Evolutionary conservation across 2,329 filamentous ascomycete species (phyloP).

Genomic region (Colletotrichum scovillei): DNA sequence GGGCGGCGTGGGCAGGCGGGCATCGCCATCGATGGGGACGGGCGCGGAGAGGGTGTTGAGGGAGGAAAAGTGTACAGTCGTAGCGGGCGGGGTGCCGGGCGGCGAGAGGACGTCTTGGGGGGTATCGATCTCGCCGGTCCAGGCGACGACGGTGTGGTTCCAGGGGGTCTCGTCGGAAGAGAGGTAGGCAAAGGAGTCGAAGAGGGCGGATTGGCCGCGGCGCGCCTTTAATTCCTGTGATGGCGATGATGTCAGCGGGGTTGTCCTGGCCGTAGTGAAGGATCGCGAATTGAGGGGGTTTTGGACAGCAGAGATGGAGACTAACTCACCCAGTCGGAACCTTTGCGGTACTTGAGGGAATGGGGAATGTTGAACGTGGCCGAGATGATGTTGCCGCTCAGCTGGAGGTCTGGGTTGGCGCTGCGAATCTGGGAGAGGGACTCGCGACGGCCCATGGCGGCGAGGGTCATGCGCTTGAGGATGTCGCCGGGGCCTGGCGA

Average conservation of each 20-base stretch:
- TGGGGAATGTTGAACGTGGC: conserved; percentile 74
- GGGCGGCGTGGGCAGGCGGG: conserved; percentile 66
- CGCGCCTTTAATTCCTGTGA: conserved; percentile 78
- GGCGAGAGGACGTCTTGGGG: conserved; percentile 57
- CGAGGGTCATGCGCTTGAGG: conserved; percentile 55
- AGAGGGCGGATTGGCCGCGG: conserved; percentile 89
- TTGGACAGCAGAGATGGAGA: no score
- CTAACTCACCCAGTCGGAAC: conserved; percentile 68
- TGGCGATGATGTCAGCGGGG: conserved; percentile 28
- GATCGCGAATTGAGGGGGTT: not conserved
- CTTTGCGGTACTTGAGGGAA: conserved; percentile 67
- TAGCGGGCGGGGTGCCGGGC: conserved; percentile 59
- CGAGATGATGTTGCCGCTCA: conserved; percentile 75
- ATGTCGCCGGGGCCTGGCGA: conserved; percentile 45
- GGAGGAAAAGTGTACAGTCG: conserved; percentile 63
- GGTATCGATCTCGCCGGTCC: conserved; percentile 87
- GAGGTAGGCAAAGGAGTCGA: conserved; percentile 90
- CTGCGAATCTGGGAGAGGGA: conserved; percentile 67
- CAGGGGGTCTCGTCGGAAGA: conserved; percentile 86
- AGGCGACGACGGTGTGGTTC: conserved; percentile 93
- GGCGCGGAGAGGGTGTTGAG: conserved; percentile 83
- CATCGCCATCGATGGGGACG: conserved; percentile 75
- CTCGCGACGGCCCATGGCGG: conserved; percentile 57
- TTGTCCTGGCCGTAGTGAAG: no score
- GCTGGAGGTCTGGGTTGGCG: conserved; percentile 65